Conservation (phyloP, 768 basidiomycete species). For the Pulveroboletus ravenelii region DNA sequence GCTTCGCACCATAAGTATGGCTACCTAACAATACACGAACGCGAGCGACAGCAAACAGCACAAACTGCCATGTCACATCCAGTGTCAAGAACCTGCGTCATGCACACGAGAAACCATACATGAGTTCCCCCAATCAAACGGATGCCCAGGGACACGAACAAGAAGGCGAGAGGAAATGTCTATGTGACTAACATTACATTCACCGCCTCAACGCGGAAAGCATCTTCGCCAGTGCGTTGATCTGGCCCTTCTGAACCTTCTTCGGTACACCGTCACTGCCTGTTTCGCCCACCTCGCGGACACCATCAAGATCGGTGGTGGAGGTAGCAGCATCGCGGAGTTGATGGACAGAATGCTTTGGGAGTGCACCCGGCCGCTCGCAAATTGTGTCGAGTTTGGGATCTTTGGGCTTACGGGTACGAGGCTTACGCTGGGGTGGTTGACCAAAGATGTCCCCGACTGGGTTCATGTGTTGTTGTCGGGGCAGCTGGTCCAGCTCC, state of each 20-base stretch:
- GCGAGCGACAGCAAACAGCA: constrained; percentile 32
- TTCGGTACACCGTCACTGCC: constrained; percentile 45
- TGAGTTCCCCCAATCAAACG: constrained; percentile 20
- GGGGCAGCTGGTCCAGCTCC: constrained; percentile 66
- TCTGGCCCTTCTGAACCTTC: constrained; percentile 88
- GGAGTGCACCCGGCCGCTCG: constrained; percentile 51
- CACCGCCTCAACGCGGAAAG: constrained; percentile 71
- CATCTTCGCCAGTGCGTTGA: constrained; percentile 89
- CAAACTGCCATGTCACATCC: constrained; percentile 22
- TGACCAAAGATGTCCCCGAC: constrained; percentile 57
- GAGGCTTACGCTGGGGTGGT: constrained; percentile 56
- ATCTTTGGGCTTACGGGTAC: constrained; percentile 65
- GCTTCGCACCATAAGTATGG: constrained; percentile 40
- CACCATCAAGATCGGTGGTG: constrained; percentile 60
- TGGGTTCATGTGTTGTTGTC: constrained; percentile 57
- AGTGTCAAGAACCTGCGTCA: constrained; percentile 31
- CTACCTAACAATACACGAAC: constrained; percentile 54
- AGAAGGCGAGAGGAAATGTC: constrained; percentile 1
- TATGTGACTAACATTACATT: constrained; percentile 29
- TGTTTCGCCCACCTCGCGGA: constrained; percentile 19
- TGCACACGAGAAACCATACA: constrained; percentile 12
- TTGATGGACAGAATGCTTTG: constrained; percentile 44
- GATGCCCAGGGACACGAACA: constrained; percentile 4
- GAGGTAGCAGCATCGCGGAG: constrained; percentile 66
- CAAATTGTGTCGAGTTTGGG: constrained; percentile 67